phyloP scores from a whole-genome alignment of 345 rosid species.

The Populus alba region DNA sequence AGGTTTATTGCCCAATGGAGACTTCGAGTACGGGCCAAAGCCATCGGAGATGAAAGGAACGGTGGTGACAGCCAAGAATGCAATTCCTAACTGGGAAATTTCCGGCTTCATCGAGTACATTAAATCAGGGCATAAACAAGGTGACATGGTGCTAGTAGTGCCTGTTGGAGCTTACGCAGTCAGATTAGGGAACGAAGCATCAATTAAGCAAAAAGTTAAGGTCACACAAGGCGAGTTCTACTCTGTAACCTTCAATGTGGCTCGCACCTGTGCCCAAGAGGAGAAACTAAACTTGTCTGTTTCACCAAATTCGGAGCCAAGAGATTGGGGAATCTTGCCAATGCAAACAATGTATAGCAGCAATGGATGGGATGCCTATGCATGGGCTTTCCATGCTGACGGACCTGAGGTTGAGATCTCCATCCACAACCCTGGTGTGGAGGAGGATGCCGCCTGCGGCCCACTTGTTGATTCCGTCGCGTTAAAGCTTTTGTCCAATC shows the following conservation, averaged over 20 bases:
- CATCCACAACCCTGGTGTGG: conserved; percentile 70
- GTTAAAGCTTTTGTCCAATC: conserved; percentile 47
- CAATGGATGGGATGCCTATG: conserved; percentile 78
- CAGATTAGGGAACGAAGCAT: conserved; percentile 76
- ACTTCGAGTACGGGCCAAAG: conserved; percentile 74
- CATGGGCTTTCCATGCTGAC: conserved; percentile 73
- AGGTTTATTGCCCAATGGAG: conserved; percentile 82
- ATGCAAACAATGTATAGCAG: conserved; percentile 85
- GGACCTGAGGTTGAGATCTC: conserved; percentile 37
- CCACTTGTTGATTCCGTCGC: conserved; percentile 72
- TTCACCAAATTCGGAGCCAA: conserved; percentile 35
- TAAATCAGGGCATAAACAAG: conserved; percentile 81
- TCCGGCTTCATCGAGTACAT: conserved; percentile 86
- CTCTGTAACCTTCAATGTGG: conserved; percentile 67
- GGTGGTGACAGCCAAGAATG: conserved; percentile 38
- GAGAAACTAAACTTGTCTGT: conserved; percentile 71
- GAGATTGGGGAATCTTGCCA: conserved; percentile 65
- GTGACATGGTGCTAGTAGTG: conserved; percentile 76
- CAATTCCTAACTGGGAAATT: conserved; percentile 69
- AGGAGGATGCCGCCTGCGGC: conserved; percentile 80
- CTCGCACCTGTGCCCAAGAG: conserved; percentile 83
- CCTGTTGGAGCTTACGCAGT: conserved; percentile 71
- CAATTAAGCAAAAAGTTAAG: conserved; percentile 56
- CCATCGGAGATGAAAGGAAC: conserved; percentile 60
- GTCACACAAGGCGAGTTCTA: conserved; percentile 46